Percentiles rank a stretch among this genome's conserved stretches.
Evolutionary conservation across 2,329 filamentous ascomycete genomes (phyloP).

Genomic region (Trichoderma sp.): DNA sequence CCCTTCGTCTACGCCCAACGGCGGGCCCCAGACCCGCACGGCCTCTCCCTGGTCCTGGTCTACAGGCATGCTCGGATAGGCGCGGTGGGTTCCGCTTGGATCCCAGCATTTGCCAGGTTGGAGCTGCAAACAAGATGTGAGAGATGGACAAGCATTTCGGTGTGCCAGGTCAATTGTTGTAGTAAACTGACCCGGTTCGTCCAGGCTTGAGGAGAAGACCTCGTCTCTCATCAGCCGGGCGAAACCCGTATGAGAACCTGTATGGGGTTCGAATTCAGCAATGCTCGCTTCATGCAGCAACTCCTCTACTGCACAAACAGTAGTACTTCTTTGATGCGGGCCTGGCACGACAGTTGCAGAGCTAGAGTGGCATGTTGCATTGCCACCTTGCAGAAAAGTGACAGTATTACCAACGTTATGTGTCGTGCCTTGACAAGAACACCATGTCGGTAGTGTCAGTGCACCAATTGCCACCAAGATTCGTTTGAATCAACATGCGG

Average conservation of each 20-base stretch:
- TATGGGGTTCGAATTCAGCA: background rate
- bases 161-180: background rate
- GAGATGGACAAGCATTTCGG: background rate
- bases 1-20: slow-evolving; percentile 9
- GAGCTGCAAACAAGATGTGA: background rate
- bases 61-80: background rate
- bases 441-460: background rate
- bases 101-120: background rate
- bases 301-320: background rate
- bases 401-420: background rate
- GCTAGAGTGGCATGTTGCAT: background rate
- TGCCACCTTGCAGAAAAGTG: slow-evolving; percentile 5
- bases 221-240: background rate
- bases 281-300: background rate
- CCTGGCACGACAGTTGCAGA: slow-evolving; percentile 10
- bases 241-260: background rate
- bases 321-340: background rate
- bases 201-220: background rate
- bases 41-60: background rate
- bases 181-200: background rate
- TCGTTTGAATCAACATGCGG: background rate
- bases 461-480: background rate
- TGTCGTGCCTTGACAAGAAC: background rate
- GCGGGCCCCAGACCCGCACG: slow-evolving; percentile 13
- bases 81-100: background rate